A percentile compares a stretch with the other conserved stretches of the same genome.
Conservation (phyloP, 2,329 filamentous ascomycete genomes). For the Pseudogymnoascus sp. region DNA sequence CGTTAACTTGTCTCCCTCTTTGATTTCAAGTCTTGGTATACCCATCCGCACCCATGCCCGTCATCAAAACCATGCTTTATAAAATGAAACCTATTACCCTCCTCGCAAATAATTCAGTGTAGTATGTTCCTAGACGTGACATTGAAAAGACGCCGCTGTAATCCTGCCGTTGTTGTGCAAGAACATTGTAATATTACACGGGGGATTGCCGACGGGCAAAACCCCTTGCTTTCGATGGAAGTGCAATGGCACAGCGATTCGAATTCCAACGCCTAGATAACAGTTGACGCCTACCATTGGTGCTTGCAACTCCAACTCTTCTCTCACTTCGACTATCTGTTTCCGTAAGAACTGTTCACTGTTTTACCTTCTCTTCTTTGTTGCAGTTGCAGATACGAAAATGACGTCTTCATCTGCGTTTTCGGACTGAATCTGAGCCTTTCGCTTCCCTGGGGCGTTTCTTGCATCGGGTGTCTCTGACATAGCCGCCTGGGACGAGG, state of each 20-base stretch:
- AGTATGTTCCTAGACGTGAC: background rate
- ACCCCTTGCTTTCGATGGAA: background rate
- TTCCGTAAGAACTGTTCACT: background rate
- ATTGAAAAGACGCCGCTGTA: background rate
- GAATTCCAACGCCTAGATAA: background rate
- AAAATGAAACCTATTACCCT: background rate
- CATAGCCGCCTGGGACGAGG: background rate
- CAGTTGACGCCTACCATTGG: background rate
- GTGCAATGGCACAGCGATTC: background rate
- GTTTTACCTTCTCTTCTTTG: background rate
- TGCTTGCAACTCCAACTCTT: background rate
- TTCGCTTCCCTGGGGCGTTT: background rate
- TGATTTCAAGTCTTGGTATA: background rate
- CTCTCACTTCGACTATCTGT: background rate
- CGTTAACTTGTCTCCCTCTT: background rate
- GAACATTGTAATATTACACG: background rate
- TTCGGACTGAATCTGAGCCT: background rate
- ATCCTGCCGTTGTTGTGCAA: background rate
- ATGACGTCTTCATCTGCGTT: background rate
- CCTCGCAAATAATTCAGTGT: background rate
- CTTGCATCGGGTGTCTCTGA: background rate
- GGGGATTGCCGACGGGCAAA: background rate
- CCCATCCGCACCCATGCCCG: background rate
- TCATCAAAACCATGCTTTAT: background rate
- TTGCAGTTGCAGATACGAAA: background rate